phyloP scores from a whole-genome alignment of 2,329 filamentous ascomycete species.

The Cladosporium sp. region DNA sequence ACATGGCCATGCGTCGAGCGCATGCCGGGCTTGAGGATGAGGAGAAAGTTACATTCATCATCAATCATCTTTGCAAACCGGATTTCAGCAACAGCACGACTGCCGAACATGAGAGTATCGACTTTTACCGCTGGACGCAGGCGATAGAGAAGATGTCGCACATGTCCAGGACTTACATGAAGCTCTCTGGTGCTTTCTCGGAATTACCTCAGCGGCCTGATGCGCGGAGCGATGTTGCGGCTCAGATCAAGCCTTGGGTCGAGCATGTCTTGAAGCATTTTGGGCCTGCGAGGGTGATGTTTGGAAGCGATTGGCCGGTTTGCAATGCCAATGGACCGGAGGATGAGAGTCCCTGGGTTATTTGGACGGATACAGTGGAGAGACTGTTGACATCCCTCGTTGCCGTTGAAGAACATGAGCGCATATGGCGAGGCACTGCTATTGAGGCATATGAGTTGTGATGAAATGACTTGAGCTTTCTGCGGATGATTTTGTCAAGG shows the following conservation, averaged over 20 bases:
- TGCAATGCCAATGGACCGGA: constrained; percentile 65
- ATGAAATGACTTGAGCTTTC: too few relatives aligned
- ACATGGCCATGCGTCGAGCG: constrained; percentile 41
- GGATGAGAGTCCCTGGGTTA: constrained; percentile 61
- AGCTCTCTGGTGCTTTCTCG: constrained; percentile 81
- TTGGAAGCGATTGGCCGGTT: constrained; percentile 91
- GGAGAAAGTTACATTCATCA: constrained; percentile 61
- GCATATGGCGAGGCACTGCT: constrained; percentile 71
- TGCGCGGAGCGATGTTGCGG: constrained; percentile 53
- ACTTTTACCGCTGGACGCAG: constrained; percentile 65
- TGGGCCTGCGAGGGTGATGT: constrained; percentile 71
- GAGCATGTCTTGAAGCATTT: constrained; percentile 69
- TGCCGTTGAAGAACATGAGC: constrained; percentile 56
- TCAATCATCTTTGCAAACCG: constrained; percentile 90
- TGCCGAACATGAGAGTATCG: constrained; percentile 28
- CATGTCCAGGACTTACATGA: constrained; percentile 71
- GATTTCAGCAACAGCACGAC: constrained; percentile 46
- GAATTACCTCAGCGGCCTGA: constrained; percentile 61
- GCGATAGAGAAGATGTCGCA: constrained; percentile 65
- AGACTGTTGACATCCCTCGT: constrained; percentile 53
- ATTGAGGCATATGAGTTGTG: constrained; percentile 60
- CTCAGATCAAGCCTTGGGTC: constrained; percentile 65
- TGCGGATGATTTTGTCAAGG: too few relatives aligned
- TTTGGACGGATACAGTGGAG: constrained; percentile 71
- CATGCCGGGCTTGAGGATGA: constrained; percentile 58